phyloP scores from a whole-genome alignment of 805 yeast genomes.

The Debaryomyces maramus region DNA sequence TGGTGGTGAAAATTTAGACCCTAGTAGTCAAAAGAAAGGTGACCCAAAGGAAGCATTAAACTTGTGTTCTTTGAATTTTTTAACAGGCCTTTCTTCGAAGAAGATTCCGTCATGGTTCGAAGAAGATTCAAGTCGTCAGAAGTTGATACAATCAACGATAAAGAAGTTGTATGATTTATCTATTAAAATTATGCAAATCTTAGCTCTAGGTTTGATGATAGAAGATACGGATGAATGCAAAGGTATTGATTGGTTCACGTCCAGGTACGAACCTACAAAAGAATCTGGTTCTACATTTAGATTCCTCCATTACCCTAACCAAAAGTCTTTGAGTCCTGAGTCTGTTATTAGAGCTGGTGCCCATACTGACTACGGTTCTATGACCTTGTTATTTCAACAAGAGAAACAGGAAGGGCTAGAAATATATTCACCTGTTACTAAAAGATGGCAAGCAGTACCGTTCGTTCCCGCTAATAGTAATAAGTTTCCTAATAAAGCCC shows the following conservation, averaged over 20 bases:
- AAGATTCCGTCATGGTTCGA: slow-evolving; percentile 54
- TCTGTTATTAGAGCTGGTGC: slow-evolving; percentile 76
- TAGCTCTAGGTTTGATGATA: slow-evolving; percentile 64
- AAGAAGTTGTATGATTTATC: slow-evolving; percentile 52
- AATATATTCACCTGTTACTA: slow-evolving; percentile 53
- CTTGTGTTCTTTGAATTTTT: slow-evolving; percentile 54
- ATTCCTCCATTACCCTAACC: slow-evolving; percentile 71
- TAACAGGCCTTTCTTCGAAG: slow-evolving; percentile 41
- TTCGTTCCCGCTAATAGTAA: slow-evolving; percentile 38
- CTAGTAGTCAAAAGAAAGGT: slow-evolving; percentile 38
- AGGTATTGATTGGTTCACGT: slow-evolving; percentile 59
- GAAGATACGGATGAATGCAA: slow-evolving; percentile 43
- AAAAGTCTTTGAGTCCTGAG: slow-evolving; percentile 48
- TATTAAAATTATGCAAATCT: slow-evolving; percentile 48
- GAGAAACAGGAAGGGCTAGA: slow-evolving; percentile 73
- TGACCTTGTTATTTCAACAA: slow-evolving; percentile 71
- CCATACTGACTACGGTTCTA: slow-evolving; percentile 80
- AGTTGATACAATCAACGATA: slow-evolving; percentile 36
- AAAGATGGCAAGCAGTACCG: slow-evolving; percentile 70
- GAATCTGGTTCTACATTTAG: slow-evolving; percentile 67
- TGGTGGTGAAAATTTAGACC: slow-evolving; percentile 53
- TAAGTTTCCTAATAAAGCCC: slow-evolving; percentile 33
- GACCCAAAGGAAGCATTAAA: slow-evolving; percentile 74
- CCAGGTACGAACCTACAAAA: slow-evolving; percentile 53
- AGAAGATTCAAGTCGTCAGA: slow-evolving; percentile 37